phyloP scores from a whole-genome alignment of 805 yeast species.

The Candida chauliodis region DNA sequence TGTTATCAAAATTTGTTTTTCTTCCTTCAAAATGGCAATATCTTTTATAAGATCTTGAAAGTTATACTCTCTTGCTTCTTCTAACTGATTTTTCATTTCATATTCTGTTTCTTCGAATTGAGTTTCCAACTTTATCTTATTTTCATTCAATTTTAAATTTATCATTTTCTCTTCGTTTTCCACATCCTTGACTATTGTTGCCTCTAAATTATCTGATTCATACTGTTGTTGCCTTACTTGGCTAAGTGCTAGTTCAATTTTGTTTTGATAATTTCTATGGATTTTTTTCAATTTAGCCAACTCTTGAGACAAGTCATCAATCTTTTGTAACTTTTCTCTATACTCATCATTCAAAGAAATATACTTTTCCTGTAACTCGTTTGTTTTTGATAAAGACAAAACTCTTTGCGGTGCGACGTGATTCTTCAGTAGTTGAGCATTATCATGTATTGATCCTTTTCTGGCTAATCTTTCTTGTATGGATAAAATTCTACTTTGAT shows the following conservation, averaged over 20 bases:
- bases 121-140: constrained; percentile 20
- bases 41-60: constrained; percentile 20
- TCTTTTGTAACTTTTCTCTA: neutral
- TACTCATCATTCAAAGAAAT: constrained; percentile 8
- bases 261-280: neutral
- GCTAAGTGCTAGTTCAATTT: constrained; percentile 2
- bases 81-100: constrained; percentile 32
- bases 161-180: constrained; percentile 26
- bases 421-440: too few relatives aligned
- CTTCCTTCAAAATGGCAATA: constrained; percentile 14
- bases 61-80: constrained; percentile 19
- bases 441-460: constrained; percentile 5
- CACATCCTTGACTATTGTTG: constrained; percentile 24
- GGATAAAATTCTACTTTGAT: constrained; percentile 3
- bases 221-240: neutral
- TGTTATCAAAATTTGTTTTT: constrained; percentile 8
- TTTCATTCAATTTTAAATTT: constrained; percentile 27
- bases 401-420: neutral
- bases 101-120: constrained; percentile 29
- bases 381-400: neutral
- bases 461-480: constrained; percentile 7
- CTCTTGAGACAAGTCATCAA: constrained; percentile 5
- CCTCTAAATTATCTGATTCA: constrained; percentile 4
- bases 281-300: constrained; percentile 7
- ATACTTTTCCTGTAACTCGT: constrained; percentile 6